Conservation (phyloP, 768 basidiomycete species). For the Boletus rubroflammeus region DNA sequence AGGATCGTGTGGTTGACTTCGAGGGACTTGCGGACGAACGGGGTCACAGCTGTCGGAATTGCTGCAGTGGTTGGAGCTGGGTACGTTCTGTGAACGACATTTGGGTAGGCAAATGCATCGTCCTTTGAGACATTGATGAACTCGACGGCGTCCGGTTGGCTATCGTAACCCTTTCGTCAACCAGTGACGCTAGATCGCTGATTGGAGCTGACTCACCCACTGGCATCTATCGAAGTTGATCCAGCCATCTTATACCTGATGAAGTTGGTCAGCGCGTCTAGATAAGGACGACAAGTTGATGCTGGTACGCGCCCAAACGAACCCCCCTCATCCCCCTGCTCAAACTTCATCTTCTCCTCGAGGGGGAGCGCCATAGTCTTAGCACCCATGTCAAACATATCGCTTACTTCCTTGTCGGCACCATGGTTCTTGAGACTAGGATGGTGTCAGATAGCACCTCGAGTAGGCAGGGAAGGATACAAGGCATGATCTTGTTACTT, state of each 20-base stretch:
- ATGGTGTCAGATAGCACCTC: background rate
- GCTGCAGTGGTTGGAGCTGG: conserved; percentile 47
- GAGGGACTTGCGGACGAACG: conserved; percentile 57
- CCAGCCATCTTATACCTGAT: conserved; percentile 58
- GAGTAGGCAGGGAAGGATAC: background rate
- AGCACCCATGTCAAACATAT: conserved; percentile 43
- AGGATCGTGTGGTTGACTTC: conserved; percentile 53
- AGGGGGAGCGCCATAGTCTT: conserved; percentile 39
- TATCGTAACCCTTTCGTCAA: background rate
- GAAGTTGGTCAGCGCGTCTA: background rate
- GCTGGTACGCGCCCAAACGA: conserved; percentile 34
- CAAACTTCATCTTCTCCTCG: conserved; percentile 41
- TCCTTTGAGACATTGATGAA: conserved; percentile 70
- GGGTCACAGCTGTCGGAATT: conserved; percentile 48
- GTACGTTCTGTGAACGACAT: conserved; percentile 51
- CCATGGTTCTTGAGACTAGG: conserved; percentile 44
- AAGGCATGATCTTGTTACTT: conserved; percentile 21
- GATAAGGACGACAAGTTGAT: background rate
- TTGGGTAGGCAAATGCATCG: conserved; percentile 60
- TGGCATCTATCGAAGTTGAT: conserved; percentile 58
- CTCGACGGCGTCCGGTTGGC: conserved; percentile 48
- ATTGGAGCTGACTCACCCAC: conserved; percentile 34
- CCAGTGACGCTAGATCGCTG: background rate
- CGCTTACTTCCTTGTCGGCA: conserved; percentile 32
- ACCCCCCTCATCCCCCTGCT: conserved; percentile 40